Evolutionary conservation across 495 filamentous ascomycete species (phyloP), one percentile per base, ranked within the genome.

Genomic region (Aspergillus kassunensis): DNA sequence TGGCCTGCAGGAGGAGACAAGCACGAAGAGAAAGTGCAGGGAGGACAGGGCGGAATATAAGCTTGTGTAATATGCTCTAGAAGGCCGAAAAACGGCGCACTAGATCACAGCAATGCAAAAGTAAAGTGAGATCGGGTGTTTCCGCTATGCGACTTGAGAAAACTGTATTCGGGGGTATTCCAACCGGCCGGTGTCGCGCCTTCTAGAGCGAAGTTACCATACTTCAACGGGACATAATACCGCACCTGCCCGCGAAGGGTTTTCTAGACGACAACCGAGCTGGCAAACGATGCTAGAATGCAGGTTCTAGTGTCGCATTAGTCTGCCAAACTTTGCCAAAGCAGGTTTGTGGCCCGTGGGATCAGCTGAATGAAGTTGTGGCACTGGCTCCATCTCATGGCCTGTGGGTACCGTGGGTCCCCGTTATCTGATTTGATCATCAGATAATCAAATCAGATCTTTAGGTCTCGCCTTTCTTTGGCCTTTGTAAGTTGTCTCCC

Each of bases 371-470:
- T 27, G n/a, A n/a, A n/a, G n/a, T n/a, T n/a, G n/a, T 21, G n/a
- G 15, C 16, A 25, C 10, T 21, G 19, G 21, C 19, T 30, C 16
- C 20, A n/a, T 34, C 29, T n/a, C n/a, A n/a, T n/a, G n/a, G n/a
- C n/a, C n/a, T n/a, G n/a, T n/a, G n/a, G n/a, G n/a, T n/a, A n/a
- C 11, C 13, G 25, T 44, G 29, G 40, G 40, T 27, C 16, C 41
- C n/a, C 8, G 10, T 36, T 52, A 24, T 42, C 40, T 52, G 23
- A 44, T 52, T 45, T 27, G 40, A 52, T 44, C 20, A 52, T 44
- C 49, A 44, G 49, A 52, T 44, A 44, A 44, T 33, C 37, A 43
- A 44, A 44, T 33, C 37, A 43, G 24, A 15, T 48, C 31, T n/a
- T 13, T 10, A 4, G 16, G 0, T 21, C 23, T 10, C 27, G 27